Evolutionary conservation across 805 yeast genomes (phyloP), one percentile per base, ranked within the genome.

Genomic region (Hanseniaspora thailandica): DNA sequence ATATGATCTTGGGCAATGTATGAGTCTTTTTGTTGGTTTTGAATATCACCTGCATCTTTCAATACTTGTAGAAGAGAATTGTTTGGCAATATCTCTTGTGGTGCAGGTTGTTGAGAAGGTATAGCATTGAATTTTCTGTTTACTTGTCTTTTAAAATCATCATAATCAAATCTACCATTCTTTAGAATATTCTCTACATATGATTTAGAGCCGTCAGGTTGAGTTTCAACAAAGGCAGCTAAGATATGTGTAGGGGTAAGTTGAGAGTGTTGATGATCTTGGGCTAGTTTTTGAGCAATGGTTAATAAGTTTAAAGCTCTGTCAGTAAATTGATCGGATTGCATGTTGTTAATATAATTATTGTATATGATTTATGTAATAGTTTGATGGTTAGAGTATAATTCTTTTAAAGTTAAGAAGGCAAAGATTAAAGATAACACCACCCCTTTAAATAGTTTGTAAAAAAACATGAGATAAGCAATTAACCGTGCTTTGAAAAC

Each of bases 1-100:
- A 93, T 71, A 67, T 93, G 98, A 69, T 93, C 98, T 70, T 90
- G 97, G 1, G 96, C 97, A 54, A 93, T 77, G 63, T 78, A 93
- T 19, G 82, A 74, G 68, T 93, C 98, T 67, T 90, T 90, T 66
- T 90, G 98, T 61, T 84, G 84, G 49, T 80, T 73, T 68, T 85
- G 84, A 62, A 87, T 78, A 64, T 87, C 84, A 47, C 75, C 74
- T 15, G 97, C 94, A 36, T 77, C 78, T 58, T 77, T 76, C 45
- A 93, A 66, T 20, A 93, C 78, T 64, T 80, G 82, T 20, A 86
- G 86, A 33, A 88, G 74, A n/a, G 86, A 77, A 40, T 82, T 78
- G 54, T 87, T 76, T 58, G 94, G 83, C 23, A 82, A 71, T 2
- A 88, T 75, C 57, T 87, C 89, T 13, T 80, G 75, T 17, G 97